Conservation (phyloP, 1,284 basidiomycete species). For the Malassezia brasiliensis region DNA sequence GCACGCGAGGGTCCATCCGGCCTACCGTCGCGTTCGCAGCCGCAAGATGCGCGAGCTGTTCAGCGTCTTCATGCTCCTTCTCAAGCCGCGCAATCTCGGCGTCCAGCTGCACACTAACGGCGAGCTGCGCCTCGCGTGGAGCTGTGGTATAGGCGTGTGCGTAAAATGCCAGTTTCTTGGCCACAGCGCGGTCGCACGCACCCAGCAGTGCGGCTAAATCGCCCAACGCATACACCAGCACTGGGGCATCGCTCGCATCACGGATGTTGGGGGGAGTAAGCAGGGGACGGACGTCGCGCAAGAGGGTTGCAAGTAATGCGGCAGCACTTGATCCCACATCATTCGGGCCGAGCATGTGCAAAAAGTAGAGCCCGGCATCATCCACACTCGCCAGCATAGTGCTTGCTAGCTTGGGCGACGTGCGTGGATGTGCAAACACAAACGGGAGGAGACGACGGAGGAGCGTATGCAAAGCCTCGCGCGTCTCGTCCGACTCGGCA, state of each 20-base stretch:
- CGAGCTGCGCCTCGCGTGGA: neutral
- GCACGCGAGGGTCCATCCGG: constrained; percentile 5
- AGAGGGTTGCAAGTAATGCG: constrained; percentile 1
- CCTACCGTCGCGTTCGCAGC: constrained; percentile 1
- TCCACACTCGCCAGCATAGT: neutral
- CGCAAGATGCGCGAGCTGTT: neutral
- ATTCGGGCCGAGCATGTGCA: neutral
- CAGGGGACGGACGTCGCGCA: neutral
- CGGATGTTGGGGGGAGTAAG: neutral
- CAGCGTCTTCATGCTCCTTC: constrained; percentile 7
- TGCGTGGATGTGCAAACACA: neutral
- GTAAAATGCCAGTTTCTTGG: constrained; percentile 13
- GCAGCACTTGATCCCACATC: neutral
- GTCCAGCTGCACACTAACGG: neutral
- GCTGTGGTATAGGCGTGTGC: neutral
- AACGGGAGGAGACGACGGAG: constrained; percentile 5
- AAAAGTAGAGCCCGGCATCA: constrained; percentile 9
- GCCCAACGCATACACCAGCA: constrained; percentile 1
- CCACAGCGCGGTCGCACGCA: neutral
- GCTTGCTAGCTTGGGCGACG: too few relatives aligned
- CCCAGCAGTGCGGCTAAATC: neutral
- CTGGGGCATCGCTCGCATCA: neutral
- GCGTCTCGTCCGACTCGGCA: neutral
- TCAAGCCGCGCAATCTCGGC: neutral
- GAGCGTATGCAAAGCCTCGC: neutral